Percentiles rank a stretch among this genome's conserved stretches.
These are phyloP conservation scores for Malassezia brasiliensis DNA, from an alignment of 1,284 basidiomycete genomes.

Conservation along the genomic window DNA sequence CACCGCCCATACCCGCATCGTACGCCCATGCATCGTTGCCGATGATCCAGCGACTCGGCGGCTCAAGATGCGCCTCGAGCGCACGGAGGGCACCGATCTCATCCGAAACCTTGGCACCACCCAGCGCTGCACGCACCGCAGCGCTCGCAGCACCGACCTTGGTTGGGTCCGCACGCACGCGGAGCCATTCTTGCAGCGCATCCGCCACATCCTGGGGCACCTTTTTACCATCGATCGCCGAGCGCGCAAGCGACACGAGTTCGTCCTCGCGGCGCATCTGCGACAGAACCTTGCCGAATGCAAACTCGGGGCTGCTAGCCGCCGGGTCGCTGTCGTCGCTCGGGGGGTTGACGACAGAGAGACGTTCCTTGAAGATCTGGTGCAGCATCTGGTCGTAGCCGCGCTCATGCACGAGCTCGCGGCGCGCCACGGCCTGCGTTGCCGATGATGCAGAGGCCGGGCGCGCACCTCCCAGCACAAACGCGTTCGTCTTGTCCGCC, in stretches of 20 bases:
- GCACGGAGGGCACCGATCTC: constrained; percentile 31
- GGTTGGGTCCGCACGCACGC: constrained; percentile 23
- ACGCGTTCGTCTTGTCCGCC: constrained; percentile 28
- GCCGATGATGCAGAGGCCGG: constrained; percentile 50
- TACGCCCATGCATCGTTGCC: constrained; percentile 96
- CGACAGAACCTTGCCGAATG: constrained; percentile 77
- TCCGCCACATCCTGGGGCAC: constrained; percentile 36
- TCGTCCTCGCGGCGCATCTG: constrained; percentile 53
- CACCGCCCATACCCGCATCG: constrained; percentile 87
- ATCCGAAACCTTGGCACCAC: constrained; percentile 53
- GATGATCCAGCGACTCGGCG: constrained; percentile 69
- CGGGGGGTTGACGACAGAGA: constrained; percentile 66
- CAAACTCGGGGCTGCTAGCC: constrained; percentile 83
- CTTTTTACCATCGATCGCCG: constrained; percentile 21
- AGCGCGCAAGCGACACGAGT: constrained; percentile 34
- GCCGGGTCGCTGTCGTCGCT: constrained; percentile 31
- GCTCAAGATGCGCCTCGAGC: constrained; percentile 26
- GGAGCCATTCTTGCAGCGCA: constrained; percentile 31
- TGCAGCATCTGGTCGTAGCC: constrained; percentile 82
- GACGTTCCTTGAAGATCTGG: constrained; percentile 69
- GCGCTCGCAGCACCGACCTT: constrained; percentile 17
- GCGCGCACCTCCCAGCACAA: constrained; percentile 47
- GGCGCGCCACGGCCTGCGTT: not conserved
- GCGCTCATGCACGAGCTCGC: constrained; percentile 71
- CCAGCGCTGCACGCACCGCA: constrained; percentile 49